phyloP scores from a whole-genome alignment of 805 yeast genomes.

The Pichia eremophila region DNA sequence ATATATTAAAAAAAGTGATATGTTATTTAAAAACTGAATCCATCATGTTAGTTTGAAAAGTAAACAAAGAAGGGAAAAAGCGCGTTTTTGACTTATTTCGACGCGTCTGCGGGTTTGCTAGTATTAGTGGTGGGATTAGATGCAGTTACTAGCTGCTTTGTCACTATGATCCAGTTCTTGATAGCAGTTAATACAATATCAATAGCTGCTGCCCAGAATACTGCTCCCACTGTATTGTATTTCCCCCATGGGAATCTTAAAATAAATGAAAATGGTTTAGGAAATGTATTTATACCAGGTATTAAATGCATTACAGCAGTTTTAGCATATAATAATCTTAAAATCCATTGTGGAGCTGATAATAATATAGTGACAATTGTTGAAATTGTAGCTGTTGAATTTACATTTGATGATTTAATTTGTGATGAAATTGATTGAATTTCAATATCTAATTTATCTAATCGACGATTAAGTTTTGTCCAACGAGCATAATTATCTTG shows the following conservation, averaged over 20 bases:
- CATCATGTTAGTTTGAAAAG: too few species aligned
- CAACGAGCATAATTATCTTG: conserved; percentile 94
- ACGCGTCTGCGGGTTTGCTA: background rate
- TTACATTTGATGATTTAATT: conserved; percentile 29
- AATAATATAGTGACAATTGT: conserved; percentile 35
- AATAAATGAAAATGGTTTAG: background rate
- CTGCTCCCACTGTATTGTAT: background rate
- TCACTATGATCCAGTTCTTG: background rate
- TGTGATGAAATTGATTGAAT: conserved; percentile 34
- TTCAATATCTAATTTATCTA: conserved; percentile 48
- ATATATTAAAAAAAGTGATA: too few species aligned
- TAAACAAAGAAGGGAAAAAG: background rate
- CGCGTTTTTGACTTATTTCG: background rate
- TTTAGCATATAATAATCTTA: conserved; percentile 3
- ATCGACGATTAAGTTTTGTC: conserved; percentile 80
- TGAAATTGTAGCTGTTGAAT: conserved; percentile 4
- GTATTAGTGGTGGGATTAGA: too few species aligned
- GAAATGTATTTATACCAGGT: background rate
- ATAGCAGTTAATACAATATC: background rate
- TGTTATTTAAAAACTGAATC: too few species aligned
- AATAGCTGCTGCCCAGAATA: conserved; percentile 4
- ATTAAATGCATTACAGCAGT: conserved; percentile 1
- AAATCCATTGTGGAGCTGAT: conserved; percentile 28
- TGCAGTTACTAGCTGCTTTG: background rate
- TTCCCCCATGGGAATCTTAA: conserved; percentile 6